Evolutionary conservation across 495 filamentous ascomycete genomes (phyloP).

Genomic region (Talaromyces wortmannii): DNA sequence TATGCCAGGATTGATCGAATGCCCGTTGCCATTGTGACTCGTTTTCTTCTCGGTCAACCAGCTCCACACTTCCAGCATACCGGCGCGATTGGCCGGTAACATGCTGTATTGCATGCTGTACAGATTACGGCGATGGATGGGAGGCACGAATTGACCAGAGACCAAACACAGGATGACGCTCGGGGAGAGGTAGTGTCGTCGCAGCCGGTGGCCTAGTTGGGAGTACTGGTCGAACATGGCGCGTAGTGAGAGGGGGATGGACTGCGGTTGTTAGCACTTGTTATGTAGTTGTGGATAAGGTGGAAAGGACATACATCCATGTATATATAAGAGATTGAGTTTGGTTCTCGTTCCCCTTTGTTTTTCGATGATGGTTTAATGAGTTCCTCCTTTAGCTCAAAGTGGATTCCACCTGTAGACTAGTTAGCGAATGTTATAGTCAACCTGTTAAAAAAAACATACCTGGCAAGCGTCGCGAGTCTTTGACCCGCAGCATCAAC

Average conservation of each 20-base stretch:
- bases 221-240: conserved; percentile 97
- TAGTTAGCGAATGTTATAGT: neutral
- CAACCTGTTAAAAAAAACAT: conserved; percentile 12
- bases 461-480: conserved; percentile 84
- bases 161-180: conserved; percentile 79
- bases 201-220: conserved; percentile 83
- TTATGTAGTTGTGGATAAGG: neutral
- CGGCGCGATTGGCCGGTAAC: conserved; percentile 75
- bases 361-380: conserved; percentile 13
- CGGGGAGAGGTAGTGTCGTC: conserved; percentile 90
- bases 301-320: conserved; percentile 53
- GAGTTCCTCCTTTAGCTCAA: conserved; percentile 67
- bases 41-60: conserved; percentile 54
- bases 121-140: conserved; percentile 87
- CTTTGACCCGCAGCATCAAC: conserved; percentile 92
- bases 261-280: conserved; percentile 35
- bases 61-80: conserved; percentile 80
- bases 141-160: conserved; percentile 84
- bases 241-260: conserved; percentile 80
- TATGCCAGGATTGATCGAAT: conserved; percentile 21
- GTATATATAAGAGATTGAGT: conserved; percentile 65
- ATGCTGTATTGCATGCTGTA: conserved; percentile 99
- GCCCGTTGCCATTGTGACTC: conserved; percentile 15
- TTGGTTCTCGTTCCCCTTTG: conserved; percentile 15
- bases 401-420: conserved; percentile 70